Conservation (phyloP, 352 stramenopile species). For the Globisporangium radiosum region DNA sequence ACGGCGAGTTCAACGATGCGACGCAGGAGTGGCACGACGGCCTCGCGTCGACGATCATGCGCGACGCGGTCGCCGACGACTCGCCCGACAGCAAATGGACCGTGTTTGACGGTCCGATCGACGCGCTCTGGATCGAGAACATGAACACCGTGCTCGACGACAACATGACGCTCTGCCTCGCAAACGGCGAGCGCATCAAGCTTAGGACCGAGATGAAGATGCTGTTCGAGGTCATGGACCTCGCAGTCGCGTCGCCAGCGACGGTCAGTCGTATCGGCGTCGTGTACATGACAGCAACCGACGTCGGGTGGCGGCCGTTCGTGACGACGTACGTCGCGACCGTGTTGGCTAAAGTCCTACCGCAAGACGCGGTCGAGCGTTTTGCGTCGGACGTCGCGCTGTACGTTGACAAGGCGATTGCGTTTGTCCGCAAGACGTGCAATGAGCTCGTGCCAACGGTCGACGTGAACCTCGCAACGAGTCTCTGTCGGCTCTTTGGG, state of each 20-base stretch:
- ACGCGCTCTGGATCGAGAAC: constrained; percentile 95
- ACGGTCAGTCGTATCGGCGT: constrained; percentile 81
- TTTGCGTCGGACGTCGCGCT: constrained; percentile 42
- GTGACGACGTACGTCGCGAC: constrained; percentile 86
- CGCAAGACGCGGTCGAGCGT: constrained; percentile 25
- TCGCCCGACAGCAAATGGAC: constrained; percentile 79
- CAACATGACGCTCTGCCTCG: constrained; percentile 93
- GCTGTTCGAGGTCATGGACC: constrained; percentile 93
- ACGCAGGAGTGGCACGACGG: constrained; percentile 89
- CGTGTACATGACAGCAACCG: constrained; percentile 73
- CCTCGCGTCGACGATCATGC: constrained; percentile 72
- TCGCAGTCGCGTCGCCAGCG: constrained; percentile 86
- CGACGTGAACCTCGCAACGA: constrained; percentile 86
- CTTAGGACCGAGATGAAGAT: constrained; percentile 89
- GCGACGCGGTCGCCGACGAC: constrained; percentile 67
- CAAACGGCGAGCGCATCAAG: constrained; percentile 91
- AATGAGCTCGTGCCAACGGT: constrained; percentile 84
- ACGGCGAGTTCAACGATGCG: constrained; percentile 84
- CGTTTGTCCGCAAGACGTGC: constrained; percentile 72
- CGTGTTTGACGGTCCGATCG: constrained; percentile 92
- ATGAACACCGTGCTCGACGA: constrained; percentile 95
- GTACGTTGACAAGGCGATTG: constrained; percentile 66
- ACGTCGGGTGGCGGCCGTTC: constrained; percentile 88
- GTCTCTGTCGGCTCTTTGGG: constrained; percentile 83
- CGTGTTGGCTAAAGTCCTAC: constrained; percentile 42